Evolutionary conservation across 2,329 filamentous ascomycete species (phyloP).

Genomic region (Fusarium chaquense): DNA sequence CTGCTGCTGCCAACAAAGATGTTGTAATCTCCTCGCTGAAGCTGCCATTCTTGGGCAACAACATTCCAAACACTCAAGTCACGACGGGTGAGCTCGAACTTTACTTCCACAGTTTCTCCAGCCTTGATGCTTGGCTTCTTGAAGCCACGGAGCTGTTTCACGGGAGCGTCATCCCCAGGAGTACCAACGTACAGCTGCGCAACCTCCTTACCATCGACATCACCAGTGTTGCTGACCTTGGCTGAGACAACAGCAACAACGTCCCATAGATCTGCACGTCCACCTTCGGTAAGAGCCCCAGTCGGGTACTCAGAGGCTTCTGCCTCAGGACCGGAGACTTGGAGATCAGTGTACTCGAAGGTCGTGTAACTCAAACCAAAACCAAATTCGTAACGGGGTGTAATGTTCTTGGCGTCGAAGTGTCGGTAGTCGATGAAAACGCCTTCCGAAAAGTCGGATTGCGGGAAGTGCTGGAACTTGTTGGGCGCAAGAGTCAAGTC

Average conservation of each 20-base stretch:
- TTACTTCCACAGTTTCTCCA: neutral
- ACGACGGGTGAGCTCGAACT: neutral
- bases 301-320: neutral
- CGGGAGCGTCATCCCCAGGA: neutral
- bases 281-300: neutral
- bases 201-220: neutral
- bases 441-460: constrained; percentile 12
- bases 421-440: constrained; percentile 72
- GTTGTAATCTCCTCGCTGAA: constrained; percentile 12
- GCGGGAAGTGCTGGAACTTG: constrained; percentile 3
- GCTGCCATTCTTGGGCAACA: constrained; percentile 14
- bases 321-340: neutral
- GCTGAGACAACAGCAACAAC: constrained; percentile 1
- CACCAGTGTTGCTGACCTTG: neutral
- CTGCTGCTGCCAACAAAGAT: constrained; percentile 16
- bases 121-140: neutral
- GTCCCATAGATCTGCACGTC: constrained; percentile 6
- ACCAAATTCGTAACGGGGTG: constrained; percentile 78
- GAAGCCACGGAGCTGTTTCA: constrained; percentile 14
- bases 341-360: constrained; percentile 55
- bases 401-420: constrained; percentile 74
- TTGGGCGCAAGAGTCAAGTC: constrained; percentile 5
- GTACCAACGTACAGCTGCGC: constrained; percentile 13
- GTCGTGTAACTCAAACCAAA: constrained; percentile 80
- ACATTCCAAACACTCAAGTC: constrained; percentile 24